These are phyloP conservation scores for Hypoxylon rickii DNA, from an alignment of 495 filamentous ascomycete species.

Conservation along the genomic window DNA sequence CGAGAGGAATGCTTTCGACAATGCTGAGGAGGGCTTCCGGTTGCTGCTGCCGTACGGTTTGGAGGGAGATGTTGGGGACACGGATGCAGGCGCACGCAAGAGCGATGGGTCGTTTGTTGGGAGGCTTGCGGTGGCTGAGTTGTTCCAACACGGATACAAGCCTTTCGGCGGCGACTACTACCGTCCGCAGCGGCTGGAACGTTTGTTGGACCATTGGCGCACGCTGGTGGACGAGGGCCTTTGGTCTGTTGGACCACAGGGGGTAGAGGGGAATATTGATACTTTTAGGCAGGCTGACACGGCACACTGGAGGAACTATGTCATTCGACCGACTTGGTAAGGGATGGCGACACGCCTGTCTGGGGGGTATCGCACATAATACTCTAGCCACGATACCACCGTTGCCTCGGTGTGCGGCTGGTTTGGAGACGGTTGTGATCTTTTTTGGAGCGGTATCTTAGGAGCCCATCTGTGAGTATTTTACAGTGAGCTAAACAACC, in stretches of 20 bases:
- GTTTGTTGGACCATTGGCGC: slow-evolving; percentile 42
- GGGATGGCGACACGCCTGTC: too few species aligned
- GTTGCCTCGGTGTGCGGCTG: too few species aligned
- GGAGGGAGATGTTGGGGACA: neutral
- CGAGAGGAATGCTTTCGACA: slow-evolving; percentile 10
- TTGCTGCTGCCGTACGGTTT: slow-evolving; percentile 25
- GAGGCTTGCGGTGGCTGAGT: slow-evolving; percentile 25
- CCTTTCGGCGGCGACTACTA: slow-evolving; percentile 43
- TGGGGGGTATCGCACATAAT: too few species aligned
- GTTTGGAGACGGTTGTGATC: too few species aligned
- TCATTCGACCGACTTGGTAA: slow-evolving; percentile 30
- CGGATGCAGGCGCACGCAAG: slow-evolving; percentile 28
- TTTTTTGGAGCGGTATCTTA: too few species aligned
- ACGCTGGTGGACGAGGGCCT: slow-evolving; percentile 45
- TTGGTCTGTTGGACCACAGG: slow-evolving; percentile 47
- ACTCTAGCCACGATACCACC: too few species aligned
- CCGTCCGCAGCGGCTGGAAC: slow-evolving; percentile 43
- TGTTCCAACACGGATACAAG: slow-evolving; percentile 49
- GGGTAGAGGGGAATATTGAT: slow-evolving; percentile 47
- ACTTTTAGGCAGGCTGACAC: slow-evolving; percentile 44
- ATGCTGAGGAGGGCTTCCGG: slow-evolving; percentile 35
- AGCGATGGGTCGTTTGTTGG: slow-evolving; percentile 42
- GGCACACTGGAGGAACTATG: slow-evolving; percentile 19
- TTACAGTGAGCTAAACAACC: too few species aligned
- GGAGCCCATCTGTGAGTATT: too few species aligned